These are phyloP conservation scores for Acanthamoeba healyi DNA, from an alignment of 208 protist species.

Conservation along the genomic window DNA sequence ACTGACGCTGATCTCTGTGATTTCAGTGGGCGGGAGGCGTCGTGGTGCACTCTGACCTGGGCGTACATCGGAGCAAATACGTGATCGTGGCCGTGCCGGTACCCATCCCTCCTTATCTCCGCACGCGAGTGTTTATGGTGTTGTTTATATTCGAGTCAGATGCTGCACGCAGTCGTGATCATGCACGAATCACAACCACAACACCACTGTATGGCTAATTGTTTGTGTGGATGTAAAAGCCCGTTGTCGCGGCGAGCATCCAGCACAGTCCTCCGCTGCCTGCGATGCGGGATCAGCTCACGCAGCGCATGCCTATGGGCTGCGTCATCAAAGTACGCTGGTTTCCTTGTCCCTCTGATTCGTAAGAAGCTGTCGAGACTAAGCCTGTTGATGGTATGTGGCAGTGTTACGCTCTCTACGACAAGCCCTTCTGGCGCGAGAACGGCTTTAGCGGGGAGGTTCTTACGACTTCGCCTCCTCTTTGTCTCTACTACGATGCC, in stretches of 20 bases:
- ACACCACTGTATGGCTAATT: too few relatives aligned
- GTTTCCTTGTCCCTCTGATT: too few relatives aligned
- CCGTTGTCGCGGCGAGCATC: slow-evolving; percentile 47
- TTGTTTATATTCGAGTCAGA: too few relatives aligned
- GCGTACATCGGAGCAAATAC: slow-evolving; percentile 55
- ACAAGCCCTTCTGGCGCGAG: slow-evolving; percentile 44
- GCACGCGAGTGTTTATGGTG: neutral
- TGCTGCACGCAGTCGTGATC: neutral
- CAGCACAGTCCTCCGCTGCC: slow-evolving; percentile 68
- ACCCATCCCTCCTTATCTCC: neutral
- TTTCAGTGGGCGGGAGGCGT: slow-evolving; percentile 68
- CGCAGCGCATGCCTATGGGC: slow-evolving; percentile 75
- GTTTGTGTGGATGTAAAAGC: neutral
- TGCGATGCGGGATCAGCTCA: slow-evolving; percentile 11
- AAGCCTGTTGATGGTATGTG: neutral
- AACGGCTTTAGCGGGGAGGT: slow-evolving; percentile 56
- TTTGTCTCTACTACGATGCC: slow-evolving; percentile 55
- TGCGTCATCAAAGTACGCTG: slow-evolving; percentile 80
- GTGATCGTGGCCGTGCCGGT: slow-evolving; percentile 60
- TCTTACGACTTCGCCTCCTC: slow-evolving; percentile 29
- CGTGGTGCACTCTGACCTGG: slow-evolving; percentile 57
- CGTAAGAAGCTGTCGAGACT: too few relatives aligned
- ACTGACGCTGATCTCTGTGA: too few relatives aligned
- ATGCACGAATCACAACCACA: neutral
- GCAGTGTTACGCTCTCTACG: slow-evolving; percentile 26